These are phyloP conservation scores for Salisapilia sapeloensis DNA, from an alignment of 352 stramenopile genomes.

Conservation along the genomic window DNA sequence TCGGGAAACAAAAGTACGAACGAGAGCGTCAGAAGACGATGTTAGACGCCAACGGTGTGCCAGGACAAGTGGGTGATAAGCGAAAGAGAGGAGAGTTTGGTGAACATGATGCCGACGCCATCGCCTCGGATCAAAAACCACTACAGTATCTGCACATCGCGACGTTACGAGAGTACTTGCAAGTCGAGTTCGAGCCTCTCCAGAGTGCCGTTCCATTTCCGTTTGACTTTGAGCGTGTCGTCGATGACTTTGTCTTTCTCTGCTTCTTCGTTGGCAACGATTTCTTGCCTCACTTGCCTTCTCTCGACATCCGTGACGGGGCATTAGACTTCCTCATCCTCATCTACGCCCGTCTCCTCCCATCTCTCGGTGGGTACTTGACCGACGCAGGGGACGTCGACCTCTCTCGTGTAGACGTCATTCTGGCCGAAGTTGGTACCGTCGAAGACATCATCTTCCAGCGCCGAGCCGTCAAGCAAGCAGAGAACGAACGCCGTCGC, in stretches of 20 bases:
- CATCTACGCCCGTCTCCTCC: constrained; percentile 86
- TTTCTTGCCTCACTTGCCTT: constrained; percentile 97
- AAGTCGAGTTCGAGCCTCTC: constrained; percentile 85
- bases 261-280: constrained; percentile 99
- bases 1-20: constrained; percentile 72
- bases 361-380: constrained; percentile 87
- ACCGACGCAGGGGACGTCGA: constrained; percentile 91
- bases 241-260: constrained; percentile 99
- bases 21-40: constrained; percentile 44
- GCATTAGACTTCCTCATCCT: constrained; percentile 96
- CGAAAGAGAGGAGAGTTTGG: constrained; percentile 72
- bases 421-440: constrained; percentile 90
- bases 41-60: constrained; percentile 57
- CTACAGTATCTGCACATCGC: constrained; percentile 89
- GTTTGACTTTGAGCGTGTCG: constrained; percentile 94
- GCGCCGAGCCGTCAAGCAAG: constrained; percentile 65
- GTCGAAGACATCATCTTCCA: constrained; percentile 95
- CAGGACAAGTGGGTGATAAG: constrained; percentile 26
- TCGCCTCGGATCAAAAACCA: constrained; percentile 81
- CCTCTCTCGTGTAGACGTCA: constrained; percentile 89
- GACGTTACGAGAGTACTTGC: constrained; percentile 88
- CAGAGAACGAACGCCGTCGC: constrained; percentile 49
- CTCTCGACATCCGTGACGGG: constrained; percentile 96
- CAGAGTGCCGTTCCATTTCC: constrained; percentile 76
- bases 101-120: constrained; percentile 54